These are phyloP conservation scores for Henningerozyma blattae DNA, from an alignment of 805 yeast species.

Conservation along the genomic window DNA sequence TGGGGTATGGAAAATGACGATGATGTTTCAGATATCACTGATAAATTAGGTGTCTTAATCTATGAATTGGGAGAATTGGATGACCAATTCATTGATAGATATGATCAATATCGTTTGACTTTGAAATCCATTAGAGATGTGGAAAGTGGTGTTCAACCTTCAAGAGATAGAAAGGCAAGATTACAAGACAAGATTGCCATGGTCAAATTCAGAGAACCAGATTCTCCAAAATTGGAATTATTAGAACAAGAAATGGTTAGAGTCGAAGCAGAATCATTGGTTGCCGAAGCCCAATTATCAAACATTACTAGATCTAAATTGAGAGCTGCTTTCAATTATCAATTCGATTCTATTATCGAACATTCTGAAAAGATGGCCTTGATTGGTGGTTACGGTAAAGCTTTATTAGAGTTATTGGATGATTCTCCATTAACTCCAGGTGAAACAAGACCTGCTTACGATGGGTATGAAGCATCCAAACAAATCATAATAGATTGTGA, in stretches of 20 bases:
- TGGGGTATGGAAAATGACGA: slow-evolving; percentile 89
- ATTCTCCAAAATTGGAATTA: slow-evolving; percentile 64
- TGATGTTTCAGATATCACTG: slow-evolving; percentile 77
- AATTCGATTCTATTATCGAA: slow-evolving; percentile 77
- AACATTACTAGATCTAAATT: slow-evolving; percentile 81
- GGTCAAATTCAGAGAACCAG: slow-evolving; percentile 76
- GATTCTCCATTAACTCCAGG: slow-evolving; percentile 85
- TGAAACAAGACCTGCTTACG: slow-evolving; percentile 83
- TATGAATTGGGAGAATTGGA: slow-evolving; percentile 80
- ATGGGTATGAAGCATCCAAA: slow-evolving; percentile 80
- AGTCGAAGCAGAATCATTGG: slow-evolving; percentile 84
- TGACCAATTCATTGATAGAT: slow-evolving; percentile 75
- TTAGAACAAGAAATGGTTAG: slow-evolving; percentile 83
- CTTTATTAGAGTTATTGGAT: slow-evolving; percentile 68
- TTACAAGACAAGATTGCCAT: slow-evolving; percentile 78
- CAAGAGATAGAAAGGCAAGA: slow-evolving; percentile 76
- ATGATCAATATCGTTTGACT: slow-evolving; percentile 78
- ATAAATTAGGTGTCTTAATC: slow-evolving; percentile 72
- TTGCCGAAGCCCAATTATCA: slow-evolving; percentile 84
- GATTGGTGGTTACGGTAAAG: slow-evolving; percentile 86
- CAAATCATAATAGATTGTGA: slow-evolving; percentile 81
- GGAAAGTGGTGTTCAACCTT: slow-evolving; percentile 80
- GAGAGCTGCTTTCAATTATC: slow-evolving; percentile 74
- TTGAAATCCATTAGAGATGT: slow-evolving; percentile 73
- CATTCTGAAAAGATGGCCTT: slow-evolving; percentile 76